Percentiles rank a stretch among this genome's conserved stretches.
phyloP scores from a whole-genome alignment of 176 grass and related monocot genomes.

The Aegilops speltoides region DNA sequence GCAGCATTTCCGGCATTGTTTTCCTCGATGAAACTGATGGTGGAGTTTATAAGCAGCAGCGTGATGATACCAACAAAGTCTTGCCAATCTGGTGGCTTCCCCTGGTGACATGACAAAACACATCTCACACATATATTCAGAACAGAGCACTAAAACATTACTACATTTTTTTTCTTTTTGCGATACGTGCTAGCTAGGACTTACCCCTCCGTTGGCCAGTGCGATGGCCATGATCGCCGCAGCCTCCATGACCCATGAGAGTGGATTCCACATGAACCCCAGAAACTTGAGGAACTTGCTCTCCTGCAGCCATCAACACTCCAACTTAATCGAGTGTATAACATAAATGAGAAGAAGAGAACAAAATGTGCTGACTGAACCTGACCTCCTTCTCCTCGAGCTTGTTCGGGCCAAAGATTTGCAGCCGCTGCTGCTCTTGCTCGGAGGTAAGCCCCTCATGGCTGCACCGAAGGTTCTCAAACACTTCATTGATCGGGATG shows the following conservation, averaged over 20 bases:
- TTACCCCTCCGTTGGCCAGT: not conserved
- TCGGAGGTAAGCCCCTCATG: not conserved
- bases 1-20: slow-evolving; percentile 12
- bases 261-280: slow-evolving; percentile 22
- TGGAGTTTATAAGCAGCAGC: not conserved
- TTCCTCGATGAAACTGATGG: slow-evolving; percentile 1
- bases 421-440: not conserved
- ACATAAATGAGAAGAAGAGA: not conserved
- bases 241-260: slow-evolving; percentile 15
- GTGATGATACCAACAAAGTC: not conserved
- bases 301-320: not conserved
- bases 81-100: slow-evolving; percentile 19
- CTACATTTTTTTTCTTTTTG: too few relatives aligned
- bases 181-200: too few relatives aligned
- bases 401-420: slow-evolving; percentile 18
- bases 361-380: not conserved
- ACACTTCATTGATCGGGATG: slow-evolving; percentile 1
- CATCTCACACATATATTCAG: not conserved
- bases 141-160: too few relatives aligned
- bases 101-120: not conserved
- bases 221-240: slow-evolving; percentile 18
- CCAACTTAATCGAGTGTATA: not conserved
- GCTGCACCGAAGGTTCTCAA: slow-evolving; percentile 10
- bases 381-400: slow-evolving; percentile 19
- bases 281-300: slow-evolving; percentile 15